Percentiles rank a stretch among this genome's conserved stretches.
These are phyloP conservation scores for Leccinum arenicola DNA, from an alignment of 768 basidiomycete species.

Conservation along the genomic window DNA sequence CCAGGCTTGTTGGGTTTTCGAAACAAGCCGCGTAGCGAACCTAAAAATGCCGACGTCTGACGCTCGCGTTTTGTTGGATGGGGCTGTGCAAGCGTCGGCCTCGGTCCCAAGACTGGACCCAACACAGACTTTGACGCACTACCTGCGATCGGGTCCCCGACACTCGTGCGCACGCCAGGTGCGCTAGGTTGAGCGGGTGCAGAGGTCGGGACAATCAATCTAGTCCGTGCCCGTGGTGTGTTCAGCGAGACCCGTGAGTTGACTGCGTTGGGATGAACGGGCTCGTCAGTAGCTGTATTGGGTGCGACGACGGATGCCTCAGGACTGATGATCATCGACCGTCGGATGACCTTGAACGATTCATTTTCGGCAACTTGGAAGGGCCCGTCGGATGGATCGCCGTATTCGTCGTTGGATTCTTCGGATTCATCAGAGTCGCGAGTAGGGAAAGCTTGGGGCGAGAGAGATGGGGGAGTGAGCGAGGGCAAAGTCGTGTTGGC, in stretches of 20 bases:
- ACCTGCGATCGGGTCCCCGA: neutral
- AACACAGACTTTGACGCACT: neutral
- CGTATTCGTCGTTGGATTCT: constrained; percentile 22
- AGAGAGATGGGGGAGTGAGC: neutral
- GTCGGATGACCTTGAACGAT: constrained; percentile 20
- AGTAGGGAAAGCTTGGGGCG: neutral
- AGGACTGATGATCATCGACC: constrained; percentile 1
- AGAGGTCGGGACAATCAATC: neutral
- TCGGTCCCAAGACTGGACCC: neutral
- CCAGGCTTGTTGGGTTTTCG: constrained; percentile 14
- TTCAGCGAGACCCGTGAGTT: neutral
- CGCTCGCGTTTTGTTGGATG: constrained; percentile 16
- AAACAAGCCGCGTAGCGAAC: constrained; percentile 28
- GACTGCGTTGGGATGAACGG: neutral
- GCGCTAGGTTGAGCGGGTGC: neutral
- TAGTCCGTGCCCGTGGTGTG: neutral
- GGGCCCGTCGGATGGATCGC: neutral
- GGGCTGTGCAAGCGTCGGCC: neutral
- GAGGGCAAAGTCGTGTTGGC: neutral
- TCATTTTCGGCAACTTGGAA: constrained; percentile 27
- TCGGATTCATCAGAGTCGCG: neutral
- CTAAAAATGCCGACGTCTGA: constrained; percentile 22
- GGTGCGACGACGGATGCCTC: neutral
- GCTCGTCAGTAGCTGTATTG: neutral
- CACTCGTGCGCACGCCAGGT: neutral